Evolutionary conservation across 345 rosid genomes (phyloP), one percentile per base, ranked within the genome.

Genomic region (Gossypium australe): DNA sequence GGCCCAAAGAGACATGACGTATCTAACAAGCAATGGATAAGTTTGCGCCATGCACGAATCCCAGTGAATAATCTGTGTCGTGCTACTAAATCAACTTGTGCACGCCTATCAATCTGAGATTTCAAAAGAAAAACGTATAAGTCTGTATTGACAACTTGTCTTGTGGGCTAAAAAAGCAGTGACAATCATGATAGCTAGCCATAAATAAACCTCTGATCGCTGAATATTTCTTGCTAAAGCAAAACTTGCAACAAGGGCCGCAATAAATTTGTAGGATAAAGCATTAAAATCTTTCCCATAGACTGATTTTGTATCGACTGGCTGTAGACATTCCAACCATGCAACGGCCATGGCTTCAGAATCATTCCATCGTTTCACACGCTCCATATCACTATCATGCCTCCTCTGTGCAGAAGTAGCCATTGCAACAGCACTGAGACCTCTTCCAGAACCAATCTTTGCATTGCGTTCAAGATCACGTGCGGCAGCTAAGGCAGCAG

Each of bases 361-460:
- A 75, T 70, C 81, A 82, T 81, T 96, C 99, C 99, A 96, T 86
- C 97, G 88, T 75, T 76, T 85, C 77, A 93, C 94, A 76, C 99
- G 98, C 83, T 89, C 99, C 86, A 86, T 80, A 85, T 96, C 99
- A 84, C 94, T 76, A 57, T 84, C 84, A 87, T 86, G 89, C 79
- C 99, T 87, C 77, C 98, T 87, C 79, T 96, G 98, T 0, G 92
- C 94, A 85, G 99, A 96, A 67, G 99, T 96, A 77, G 99, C 99
- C 99, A 93, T 93, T 51, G 99, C 99, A 83, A 93, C 92, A 44
- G 99, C 98, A 85, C 97, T 92, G 73, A 96, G 97, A 72, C 99
- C 99, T 85, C 99, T 92, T 84, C 98, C 98, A 70, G 99, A 89
- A 79, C 99, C 99, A 82, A 96, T 96, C 82, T 96, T 96, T 53